Conservation (phyloP, 305 asterid genomes). For the Euphrasia arctica region DNA sequence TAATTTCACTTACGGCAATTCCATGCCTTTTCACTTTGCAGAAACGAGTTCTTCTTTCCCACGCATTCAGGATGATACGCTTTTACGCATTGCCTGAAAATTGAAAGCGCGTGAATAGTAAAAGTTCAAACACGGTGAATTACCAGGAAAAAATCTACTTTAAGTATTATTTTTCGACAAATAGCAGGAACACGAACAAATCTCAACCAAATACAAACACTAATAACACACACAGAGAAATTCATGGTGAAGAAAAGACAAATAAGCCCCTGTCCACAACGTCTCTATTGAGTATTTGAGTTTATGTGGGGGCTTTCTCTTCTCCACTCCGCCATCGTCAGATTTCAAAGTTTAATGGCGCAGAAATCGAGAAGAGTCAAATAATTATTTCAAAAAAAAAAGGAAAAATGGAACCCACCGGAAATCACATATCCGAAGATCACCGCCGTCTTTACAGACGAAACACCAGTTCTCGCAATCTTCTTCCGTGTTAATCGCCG, state of each 20-base stretch:
- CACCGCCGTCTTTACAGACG: conserved; percentile 58
- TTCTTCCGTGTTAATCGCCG: conserved; percentile 30
- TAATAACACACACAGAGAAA: neutral
- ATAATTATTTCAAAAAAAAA: neutral
- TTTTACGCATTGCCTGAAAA: conserved; percentile 75
- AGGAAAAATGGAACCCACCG: conserved; percentile 29
- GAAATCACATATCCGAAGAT: conserved; percentile 46
- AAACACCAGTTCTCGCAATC: conserved; percentile 53
- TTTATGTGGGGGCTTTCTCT: no score
- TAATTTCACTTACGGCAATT: conserved; percentile 55
- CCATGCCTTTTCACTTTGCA: conserved; percentile 42
- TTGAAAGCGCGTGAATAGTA: neutral
- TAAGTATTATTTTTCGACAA: neutral
- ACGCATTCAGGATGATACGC: conserved; percentile 70
- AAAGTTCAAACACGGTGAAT: conserved; percentile 10
- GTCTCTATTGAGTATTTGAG: no score
- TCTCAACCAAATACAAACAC: no score
- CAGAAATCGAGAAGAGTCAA: neutral
- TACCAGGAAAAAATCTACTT: neutral
- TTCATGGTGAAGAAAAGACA: neutral
- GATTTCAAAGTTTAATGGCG: no score
- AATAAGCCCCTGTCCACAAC: conserved; percentile 6
- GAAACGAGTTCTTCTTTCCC: conserved; percentile 45
- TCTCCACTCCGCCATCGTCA: no score
- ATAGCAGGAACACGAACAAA: neutral